Evolutionary conservation across 164 flowering plant genomes (phyloP).

Genomic region (Stephania japonica): DNA sequence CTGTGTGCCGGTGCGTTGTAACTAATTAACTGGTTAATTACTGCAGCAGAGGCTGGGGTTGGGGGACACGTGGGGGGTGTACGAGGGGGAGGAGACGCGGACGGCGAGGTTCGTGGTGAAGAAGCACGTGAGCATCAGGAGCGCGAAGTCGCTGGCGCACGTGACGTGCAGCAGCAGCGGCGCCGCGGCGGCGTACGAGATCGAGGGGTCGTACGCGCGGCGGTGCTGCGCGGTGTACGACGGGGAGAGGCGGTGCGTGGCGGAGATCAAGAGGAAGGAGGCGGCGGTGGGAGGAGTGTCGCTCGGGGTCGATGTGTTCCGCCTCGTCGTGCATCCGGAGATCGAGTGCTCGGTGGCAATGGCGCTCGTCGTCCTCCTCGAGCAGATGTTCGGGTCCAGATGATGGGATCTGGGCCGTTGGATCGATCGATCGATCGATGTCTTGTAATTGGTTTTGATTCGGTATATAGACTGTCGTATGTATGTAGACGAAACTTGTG

Average conservation of each 20-base stretch:
- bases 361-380: conserved; percentile 69
- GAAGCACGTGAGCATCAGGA: conserved; percentile 42
- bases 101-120: conserved; percentile 46
- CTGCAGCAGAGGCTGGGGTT: conserved; percentile 48
- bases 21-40: not conserved
- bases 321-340: conserved; percentile 47
- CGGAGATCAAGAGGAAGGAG: conserved; percentile 65
- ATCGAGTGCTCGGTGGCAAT: conserved; percentile 52
- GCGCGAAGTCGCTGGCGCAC: conserved; percentile 37
- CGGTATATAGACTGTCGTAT: not conserved
- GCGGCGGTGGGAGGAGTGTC: conserved; percentile 42
- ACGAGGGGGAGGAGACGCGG: conserved; percentile 44
- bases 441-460: no score
- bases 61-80: conserved; percentile 56
- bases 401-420: not conserved
- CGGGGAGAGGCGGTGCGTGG: conserved; percentile 35
- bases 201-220: conserved; percentile 60
- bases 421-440: no score
- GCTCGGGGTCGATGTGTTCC: conserved; percentile 66
- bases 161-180: conserved; percentile 18
- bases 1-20: no score
- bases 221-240: conserved; percentile 57
- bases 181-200: conserved; percentile 26
- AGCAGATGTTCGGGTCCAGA: conserved; percentile 64
- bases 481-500: no score